Percentiles rank a stretch among this genome's conserved stretches.
Evolutionary conservation across 2,329 filamentous ascomycete species (phyloP).

Genomic region (Fusarium virguliforme): DNA sequence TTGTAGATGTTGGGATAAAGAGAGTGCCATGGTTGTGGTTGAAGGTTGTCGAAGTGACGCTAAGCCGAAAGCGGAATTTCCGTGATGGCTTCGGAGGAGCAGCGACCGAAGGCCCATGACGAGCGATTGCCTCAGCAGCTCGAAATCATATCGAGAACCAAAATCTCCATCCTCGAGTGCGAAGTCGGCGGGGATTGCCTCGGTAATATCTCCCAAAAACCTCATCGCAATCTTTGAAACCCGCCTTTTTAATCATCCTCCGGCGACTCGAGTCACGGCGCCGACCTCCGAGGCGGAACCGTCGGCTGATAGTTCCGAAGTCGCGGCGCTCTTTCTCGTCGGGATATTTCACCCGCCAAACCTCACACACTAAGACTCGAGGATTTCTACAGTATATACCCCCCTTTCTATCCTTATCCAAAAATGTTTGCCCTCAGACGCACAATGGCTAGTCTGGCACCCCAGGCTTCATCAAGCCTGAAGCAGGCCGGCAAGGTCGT

Average conservation of each 20-base stretch:
- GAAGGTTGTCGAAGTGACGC: background rate
- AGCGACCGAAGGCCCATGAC: slow-evolving; percentile 4
- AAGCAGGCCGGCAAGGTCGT: slow-evolving; percentile 81
- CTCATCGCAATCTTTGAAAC: background rate
- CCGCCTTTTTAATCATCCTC: slow-evolving; percentile 11
- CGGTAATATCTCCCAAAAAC: slow-evolving; percentile 1
- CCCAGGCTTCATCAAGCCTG: slow-evolving; percentile 62
- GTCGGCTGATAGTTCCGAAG: slow-evolving; percentile 47
- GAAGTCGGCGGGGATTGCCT: slow-evolving; percentile 29
- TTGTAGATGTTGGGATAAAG: slow-evolving; percentile 4
- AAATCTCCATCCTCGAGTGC: slow-evolving; percentile 8
- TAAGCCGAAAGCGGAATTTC: background rate
- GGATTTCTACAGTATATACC: background rate
- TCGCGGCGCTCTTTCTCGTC: slow-evolving; percentile 19
- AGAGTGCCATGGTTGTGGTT: background rate
- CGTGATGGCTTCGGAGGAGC: background rate
- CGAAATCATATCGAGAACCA: background rate
- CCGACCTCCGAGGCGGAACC: slow-evolving; percentile 48
- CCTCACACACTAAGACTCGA: background rate
- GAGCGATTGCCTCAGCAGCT: background rate
- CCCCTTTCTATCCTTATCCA: slow-evolving; percentile 25
- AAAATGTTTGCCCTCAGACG: slow-evolving; percentile 58
- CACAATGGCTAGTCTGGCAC: slow-evolving; percentile 59
- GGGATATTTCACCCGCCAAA: slow-evolving; percentile 20
- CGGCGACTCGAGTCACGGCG: slow-evolving; percentile 33